phyloP scores from a whole-genome alignment of 2,329 filamentous ascomycete species.

The Drechslerella dactyloides region DNA sequence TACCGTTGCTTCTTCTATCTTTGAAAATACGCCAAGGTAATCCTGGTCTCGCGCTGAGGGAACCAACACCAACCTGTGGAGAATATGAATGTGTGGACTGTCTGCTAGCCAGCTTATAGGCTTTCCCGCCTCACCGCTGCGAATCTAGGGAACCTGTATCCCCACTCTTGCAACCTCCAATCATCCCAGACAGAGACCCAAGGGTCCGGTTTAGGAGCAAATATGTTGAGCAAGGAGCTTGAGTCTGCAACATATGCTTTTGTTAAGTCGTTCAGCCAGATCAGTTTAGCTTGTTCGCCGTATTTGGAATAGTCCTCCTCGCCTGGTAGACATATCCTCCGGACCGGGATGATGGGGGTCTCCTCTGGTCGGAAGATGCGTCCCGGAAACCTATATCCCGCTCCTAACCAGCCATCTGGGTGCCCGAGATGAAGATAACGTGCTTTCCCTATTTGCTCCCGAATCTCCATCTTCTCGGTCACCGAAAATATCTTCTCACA shows the following conservation, averaged over 20 bases:
- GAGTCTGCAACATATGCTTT: not conserved
- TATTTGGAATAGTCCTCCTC: not conserved
- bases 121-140: not conserved
- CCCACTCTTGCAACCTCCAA: conserved; percentile 26
- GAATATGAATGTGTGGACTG: no score
- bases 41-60: no score
- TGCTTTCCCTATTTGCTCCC: conserved; percentile 1
- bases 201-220: conserved; percentile 7
- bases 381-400: conserved; percentile 8
- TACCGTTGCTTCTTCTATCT: no score
- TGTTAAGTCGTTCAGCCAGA: not conserved
- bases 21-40: no score
- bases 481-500: conserved; percentile 4
- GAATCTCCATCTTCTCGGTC: conserved; percentile 3
- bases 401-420: conserved; percentile 2
- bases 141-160: conserved; percentile 6
- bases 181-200: conserved; percentile 23
- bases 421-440: conserved; percentile 5
- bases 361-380: not conserved
- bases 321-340: conserved; percentile 3
- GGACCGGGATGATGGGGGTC: not conserved
- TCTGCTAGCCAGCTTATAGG: no score
- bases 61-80: no score
- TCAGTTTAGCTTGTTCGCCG: not conserved
- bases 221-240: conserved; percentile 4